Evolutionary conservation across 73 alveolate genomes (phyloP).

Genomic region (Uronychia setigera): DNA sequence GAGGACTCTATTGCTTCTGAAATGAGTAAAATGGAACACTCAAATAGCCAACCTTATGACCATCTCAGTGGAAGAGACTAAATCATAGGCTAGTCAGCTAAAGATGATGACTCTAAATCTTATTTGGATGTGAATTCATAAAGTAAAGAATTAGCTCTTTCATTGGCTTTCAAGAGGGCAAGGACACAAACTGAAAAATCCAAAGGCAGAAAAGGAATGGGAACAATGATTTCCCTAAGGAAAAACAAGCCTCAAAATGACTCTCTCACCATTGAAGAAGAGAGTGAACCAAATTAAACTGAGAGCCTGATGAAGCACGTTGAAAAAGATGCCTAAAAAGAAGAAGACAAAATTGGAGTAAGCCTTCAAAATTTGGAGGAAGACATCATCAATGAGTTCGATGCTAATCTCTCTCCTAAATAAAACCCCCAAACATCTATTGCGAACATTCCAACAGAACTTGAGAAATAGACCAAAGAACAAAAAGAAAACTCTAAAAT

Average conservation of each 20-base stretch:
- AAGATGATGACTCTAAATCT: not conserved
- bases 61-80: not conserved
- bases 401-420: not conserved
- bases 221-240: not conserved
- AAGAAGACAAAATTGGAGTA: not conserved
- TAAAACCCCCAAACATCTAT: not conserved
- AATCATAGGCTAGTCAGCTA: not conserved
- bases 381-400: not conserved
- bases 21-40: not conserved
- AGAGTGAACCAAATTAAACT: not conserved
- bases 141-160: not conserved
- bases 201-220: not conserved
- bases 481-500: not conserved
- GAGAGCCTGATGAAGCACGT: constrained; percentile 2
- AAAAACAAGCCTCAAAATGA: not conserved
- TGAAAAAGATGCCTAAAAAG: not conserved
- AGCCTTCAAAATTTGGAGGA: not conserved
- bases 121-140: not conserved
- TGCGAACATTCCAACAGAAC: too few relatives aligned
- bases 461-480: not conserved
- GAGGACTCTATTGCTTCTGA: not conserved
- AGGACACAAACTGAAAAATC: not conserved
- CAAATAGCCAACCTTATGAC: not conserved
- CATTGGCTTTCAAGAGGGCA: not conserved
- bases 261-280: not conserved